phyloP scores from a whole-genome alignment of 352 stramenopile species.

The Globisporangium nagaii region DNA sequence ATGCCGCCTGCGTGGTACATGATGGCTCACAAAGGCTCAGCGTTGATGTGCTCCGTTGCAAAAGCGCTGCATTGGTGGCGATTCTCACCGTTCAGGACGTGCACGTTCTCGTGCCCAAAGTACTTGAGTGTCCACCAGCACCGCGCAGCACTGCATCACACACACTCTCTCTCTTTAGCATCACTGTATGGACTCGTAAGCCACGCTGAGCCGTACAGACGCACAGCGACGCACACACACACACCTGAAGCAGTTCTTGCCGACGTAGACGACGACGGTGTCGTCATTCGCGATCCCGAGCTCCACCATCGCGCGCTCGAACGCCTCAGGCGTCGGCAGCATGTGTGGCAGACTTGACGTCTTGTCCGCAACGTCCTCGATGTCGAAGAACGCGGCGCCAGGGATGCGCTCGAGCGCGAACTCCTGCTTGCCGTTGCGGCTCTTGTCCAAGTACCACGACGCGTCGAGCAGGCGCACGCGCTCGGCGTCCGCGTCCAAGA shows the following conservation, averaged over 20 bases:
- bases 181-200: neutral
- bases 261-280: slow-evolving; percentile 78
- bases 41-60: too few species aligned
- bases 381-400: slow-evolving; percentile 90
- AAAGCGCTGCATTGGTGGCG: too few species aligned
- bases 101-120: slow-evolving; percentile 84
- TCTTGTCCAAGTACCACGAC: slow-evolving; percentile 82
- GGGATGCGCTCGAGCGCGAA: slow-evolving; percentile 63
- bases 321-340: slow-evolving; percentile 60
- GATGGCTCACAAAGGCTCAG: too few species aligned
- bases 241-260: slow-evolving; percentile 77
- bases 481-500: too few species aligned
- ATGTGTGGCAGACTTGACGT: slow-evolving; percentile 80
- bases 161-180: neutral
- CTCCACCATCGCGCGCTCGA: slow-evolving; percentile 57
- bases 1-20: slow-evolving; percentile 31
- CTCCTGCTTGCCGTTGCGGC: slow-evolving; percentile 52
- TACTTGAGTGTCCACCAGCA: slow-evolving; percentile 90
- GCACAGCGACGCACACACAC: neutral
- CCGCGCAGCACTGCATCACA: slow-evolving; percentile 43
- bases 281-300: slow-evolving; percentile 68
- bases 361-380: slow-evolving; percentile 79
- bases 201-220: neutral
- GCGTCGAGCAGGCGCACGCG: slow-evolving; percentile 68
- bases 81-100: slow-evolving; percentile 85